Base-by-base conservation (phyloP, 2,329 filamentous ascomycete genomes). In the Xylaria sp. region DNA sequence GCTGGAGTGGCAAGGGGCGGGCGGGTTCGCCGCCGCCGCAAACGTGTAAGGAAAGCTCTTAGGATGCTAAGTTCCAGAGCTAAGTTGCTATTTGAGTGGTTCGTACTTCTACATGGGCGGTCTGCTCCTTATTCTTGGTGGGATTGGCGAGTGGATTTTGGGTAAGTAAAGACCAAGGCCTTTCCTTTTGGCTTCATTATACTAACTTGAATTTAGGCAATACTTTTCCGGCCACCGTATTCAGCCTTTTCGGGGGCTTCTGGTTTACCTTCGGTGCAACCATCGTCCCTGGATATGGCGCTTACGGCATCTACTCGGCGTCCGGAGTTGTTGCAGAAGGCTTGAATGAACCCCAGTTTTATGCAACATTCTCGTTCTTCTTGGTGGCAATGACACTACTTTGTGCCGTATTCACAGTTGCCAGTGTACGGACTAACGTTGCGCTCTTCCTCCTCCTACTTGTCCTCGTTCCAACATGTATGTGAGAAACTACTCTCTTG, bases 121-220 rank as follows among this genome's bases (percentile, higher is more conserved):
- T 15, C 60, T 63, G 2, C 60, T 63, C 9, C 30, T 63, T 30
- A 28, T 57, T 50, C 41, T 63, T n/a, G 60, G 60, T 20, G 60
- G 60, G 30, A 63, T 63, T 48, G 60, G 60, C 52, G 60, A 63
- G 43, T 63, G 60, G 60, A 63, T 63, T 57, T 28, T 63, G 15
- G 60, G 60, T 63, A 57, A 20, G 18, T 50, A 34, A 39, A 34
- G 4, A 30, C 39, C 7, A 10, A 30, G 28, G 4, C 7, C 5
- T 50, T 28, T 18, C 5, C 18, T 23, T 41, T 20, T 39, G 4
- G 1, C 25, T 32, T 20, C 15, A 13, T 25, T 30, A 43, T 57
- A 20, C 52, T 55, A 25, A 62, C 46, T 48, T 48, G 32, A 30
- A n/a, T 57, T 18, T 39, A 63, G 12, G 60, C 41, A 63, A 63